Base-by-base conservation (phyloP, 768 basidiomycete species). In the Suillus tomentosus region DNA sequence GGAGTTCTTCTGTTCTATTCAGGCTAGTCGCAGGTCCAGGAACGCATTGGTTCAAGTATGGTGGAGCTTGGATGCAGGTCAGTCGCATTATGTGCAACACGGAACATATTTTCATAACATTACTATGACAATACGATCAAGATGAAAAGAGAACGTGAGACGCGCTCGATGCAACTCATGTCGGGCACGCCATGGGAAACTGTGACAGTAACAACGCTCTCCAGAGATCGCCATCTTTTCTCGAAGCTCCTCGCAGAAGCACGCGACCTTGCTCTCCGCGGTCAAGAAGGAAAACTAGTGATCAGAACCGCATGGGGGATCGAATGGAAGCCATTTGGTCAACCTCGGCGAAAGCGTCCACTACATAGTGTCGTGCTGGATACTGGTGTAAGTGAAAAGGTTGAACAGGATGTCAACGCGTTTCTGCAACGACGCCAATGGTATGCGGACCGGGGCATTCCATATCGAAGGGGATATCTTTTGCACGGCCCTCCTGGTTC, bases 381-480 rank as follows among this genome's bases (percentile, higher is more conserved):
- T 51, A 78, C 87, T 34, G 95, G 91, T 4, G 82, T 95, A n/a
- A 83, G 87, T n/a, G 90, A 95, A 77, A 84, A 82, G 67, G 87
- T 99, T n/a, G 87, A 90, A 72, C 71, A 76, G 8, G 97, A 99
- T 73, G 79, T 96, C 50, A 85, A 84, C 65, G 84, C 89, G 6
- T 99, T 99, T 76, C 80, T 99, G 66, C 82, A 81, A 7, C 81
- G 97, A 66, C 85, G 91, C 36, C 85, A 89, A 70, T 99, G 97
- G 97, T 99, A 99, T 76, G 94, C 93, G 40, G 94, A 98, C 72
- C 82, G 97, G 86, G 97, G 96, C 90, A 97, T 99, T 64, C 97
- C 97, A 0, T 99, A 99, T 73, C 88, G 97, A 27, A 85, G 97
- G 66, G 97, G 97, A 45, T 98, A 98, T 76, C 85, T 99, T 11